phyloP scores from a whole-genome alignment of 768 basidiomycete species.

The Pleurotus djamor region DNA sequence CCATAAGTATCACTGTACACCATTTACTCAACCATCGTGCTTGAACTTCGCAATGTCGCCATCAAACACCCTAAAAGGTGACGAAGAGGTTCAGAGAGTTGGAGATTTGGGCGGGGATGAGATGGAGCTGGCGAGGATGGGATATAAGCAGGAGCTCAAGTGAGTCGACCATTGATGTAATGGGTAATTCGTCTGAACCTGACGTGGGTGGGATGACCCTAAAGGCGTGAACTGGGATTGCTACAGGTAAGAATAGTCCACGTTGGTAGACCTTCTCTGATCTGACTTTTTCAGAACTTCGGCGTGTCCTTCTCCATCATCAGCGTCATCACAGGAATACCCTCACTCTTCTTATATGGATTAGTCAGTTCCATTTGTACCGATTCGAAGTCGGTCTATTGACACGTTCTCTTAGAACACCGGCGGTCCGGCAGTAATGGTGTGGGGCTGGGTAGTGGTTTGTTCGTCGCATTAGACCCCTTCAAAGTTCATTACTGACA shows the following conservation, averaged over 20 bases:
- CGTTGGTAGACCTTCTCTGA: neutral
- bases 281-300: conserved; percentile 49
- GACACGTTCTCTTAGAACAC: conserved; percentile 45
- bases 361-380: conserved; percentile 38
- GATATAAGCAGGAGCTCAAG: conserved; percentile 71
- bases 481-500: neutral
- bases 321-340: conserved; percentile 69
- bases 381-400: neutral
- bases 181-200: neutral
- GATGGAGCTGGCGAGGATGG: conserved; percentile 64
- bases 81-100: conserved; percentile 11
- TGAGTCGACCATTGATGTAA: conserved; percentile 22
- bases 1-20: neutral
- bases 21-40: neutral
- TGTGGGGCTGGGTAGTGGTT: conserved; percentile 71
- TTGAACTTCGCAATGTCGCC: neutral
- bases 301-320: conserved; percentile 79
- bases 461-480: conserved; percentile 31
- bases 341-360: conserved; percentile 68
- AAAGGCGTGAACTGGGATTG: conserved; percentile 60
- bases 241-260: conserved; percentile 43
- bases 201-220: neutral
- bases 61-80: conserved; percentile 6
- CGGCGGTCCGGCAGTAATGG: conserved; percentile 77
- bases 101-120: conserved; percentile 44